Base-by-base conservation (phyloP, 768 basidiomycete genomes). In the Mycena belliarum region DNA sequence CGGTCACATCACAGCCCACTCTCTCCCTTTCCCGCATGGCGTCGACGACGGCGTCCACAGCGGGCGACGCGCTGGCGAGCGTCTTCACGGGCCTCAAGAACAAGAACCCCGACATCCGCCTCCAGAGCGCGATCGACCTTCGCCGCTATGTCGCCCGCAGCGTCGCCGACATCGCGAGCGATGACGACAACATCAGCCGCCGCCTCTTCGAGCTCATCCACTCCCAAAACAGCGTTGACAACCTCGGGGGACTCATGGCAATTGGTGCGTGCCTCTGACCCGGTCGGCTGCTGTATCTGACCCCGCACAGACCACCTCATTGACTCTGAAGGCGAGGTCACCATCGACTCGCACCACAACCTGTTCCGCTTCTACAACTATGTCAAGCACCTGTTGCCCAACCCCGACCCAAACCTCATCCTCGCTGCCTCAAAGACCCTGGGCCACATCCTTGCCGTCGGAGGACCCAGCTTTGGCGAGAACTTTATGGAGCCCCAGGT, bases 331-430 rank as follows among this genome's bases (percentile, higher is more conserved):
- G 76, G 77, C 10, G 82, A 83, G 65, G 83, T 82, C 63, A 76
- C 77, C 11, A 75, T 83, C 47, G 81, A 84, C 65, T 80, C 79
- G 43, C 81, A 79, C 64, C 73, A 76, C 40, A 79, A 84, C 59
- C 78, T 84, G 16, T 86, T 82, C 68, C 77, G 84, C 35, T 79
- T 87, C 62, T 84, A 81, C 68, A 84, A 84, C 66, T 88, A 89
- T 65, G 81, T 89, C 64, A 85, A 86, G 65, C 79, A 83, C 11
- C 77, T 89, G 18, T 75, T 89, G 18, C 87, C 87, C 18, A 85
- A 85, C 61, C 74, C 82, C 40, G 89, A 90, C 66, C 78, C 85
- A 60, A 82, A 83, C 60, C 82, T 91, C 69, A 90, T 90, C 86
- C 76, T 86, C 38, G 83, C 84, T 7, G 86, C 87, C 1, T 84